Evolutionary conservation across 305 asterid species (phyloP).

Genomic region (Rubia occidens): DNA sequence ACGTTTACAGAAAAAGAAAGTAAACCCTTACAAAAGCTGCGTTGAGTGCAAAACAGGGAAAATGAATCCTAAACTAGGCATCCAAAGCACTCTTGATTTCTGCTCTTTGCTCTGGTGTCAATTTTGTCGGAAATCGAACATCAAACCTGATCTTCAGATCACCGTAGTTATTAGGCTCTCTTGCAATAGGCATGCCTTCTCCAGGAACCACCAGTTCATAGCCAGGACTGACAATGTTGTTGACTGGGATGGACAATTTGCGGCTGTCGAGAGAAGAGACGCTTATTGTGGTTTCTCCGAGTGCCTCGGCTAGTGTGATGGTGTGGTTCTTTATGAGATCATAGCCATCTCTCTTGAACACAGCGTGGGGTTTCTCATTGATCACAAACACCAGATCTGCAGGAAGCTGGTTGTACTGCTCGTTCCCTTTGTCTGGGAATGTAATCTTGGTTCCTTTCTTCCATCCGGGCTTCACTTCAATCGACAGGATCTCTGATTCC

Average conservation of each 20-base stretch:
- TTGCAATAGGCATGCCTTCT: slow-evolving; percentile 74
- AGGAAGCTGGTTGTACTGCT: slow-evolving; percentile 67
- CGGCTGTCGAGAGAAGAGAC: slow-evolving; percentile 50
- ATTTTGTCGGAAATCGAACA: slow-evolving; percentile 49
- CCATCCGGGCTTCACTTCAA: slow-evolving; percentile 92
- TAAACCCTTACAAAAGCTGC: background rate
- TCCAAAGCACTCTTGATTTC: slow-evolving; percentile 49
- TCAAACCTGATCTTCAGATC: slow-evolving; percentile 64
- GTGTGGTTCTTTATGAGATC: slow-evolving; percentile 40
- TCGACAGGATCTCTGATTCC: slow-evolving; percentile 56
- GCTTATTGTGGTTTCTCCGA: slow-evolving; percentile 48
- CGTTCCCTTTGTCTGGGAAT: slow-evolving; percentile 84
- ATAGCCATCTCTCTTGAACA: slow-evolving; percentile 60
- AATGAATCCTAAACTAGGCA: slow-evolving; percentile 17
- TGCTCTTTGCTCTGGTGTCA: slow-evolving; percentile 58
- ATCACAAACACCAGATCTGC: slow-evolving; percentile 82
- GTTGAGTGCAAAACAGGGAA: background rate
- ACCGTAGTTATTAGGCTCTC: slow-evolving; percentile 48
- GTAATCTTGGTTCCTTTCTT: slow-evolving; percentile 84
- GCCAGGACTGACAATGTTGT: slow-evolving; percentile 49
- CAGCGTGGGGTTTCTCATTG: slow-evolving; percentile 70
- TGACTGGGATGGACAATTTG: slow-evolving; percentile 44
- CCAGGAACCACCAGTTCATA: slow-evolving; percentile 47
- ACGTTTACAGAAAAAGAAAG: too few relatives aligned
- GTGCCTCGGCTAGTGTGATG: slow-evolving; percentile 61